phyloP scores from a whole-genome alignment of 1,139 yeast species.

The Debaryomyces subglobosus region DNA sequence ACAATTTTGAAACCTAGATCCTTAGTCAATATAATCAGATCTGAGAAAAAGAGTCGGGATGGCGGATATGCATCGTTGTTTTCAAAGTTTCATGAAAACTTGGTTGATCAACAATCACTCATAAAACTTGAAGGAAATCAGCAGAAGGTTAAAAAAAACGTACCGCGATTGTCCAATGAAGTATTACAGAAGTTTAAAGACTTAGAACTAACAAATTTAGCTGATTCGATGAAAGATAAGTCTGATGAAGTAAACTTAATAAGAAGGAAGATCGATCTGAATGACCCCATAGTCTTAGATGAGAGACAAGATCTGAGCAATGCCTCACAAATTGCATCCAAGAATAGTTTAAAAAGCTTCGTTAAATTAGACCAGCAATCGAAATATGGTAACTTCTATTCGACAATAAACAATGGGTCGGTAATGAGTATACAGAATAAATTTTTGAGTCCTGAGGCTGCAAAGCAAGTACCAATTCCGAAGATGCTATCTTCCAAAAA shows the following conservation, averaged over 20 bases:
- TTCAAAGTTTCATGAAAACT: constrained; percentile 12
- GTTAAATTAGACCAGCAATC: constrained; percentile 7
- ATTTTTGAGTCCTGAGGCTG: neutral
- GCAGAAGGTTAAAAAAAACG: neutral
- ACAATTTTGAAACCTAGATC: constrained; percentile 40
- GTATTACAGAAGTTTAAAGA: constrained; percentile 16
- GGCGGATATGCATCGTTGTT: constrained; percentile 12
- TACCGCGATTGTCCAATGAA: constrained; percentile 15
- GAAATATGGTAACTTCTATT: neutral
- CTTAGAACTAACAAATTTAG: constrained; percentile 16
- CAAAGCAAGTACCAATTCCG: constrained; percentile 26
- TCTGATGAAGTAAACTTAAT: neutral
- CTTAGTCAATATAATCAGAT: constrained; percentile 30
- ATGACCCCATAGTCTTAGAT: constrained; percentile 11
- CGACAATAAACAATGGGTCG: constrained; percentile 4
- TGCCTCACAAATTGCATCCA: neutral
- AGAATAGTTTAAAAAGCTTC: constrained; percentile 1
- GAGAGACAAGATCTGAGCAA: constrained; percentile 10
- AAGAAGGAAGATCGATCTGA: constrained; percentile 7
- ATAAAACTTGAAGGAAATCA: neutral
- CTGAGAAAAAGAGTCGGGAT: constrained; percentile 17
- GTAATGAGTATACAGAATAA: neutral
- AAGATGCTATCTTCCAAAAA: constrained; percentile 28
- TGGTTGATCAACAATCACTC: neutral
- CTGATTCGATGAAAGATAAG: constrained; percentile 1